Evolutionary conservation across 2,329 filamentous ascomycete species (phyloP).

Genomic region (Talaromyces amestolkiae): DNA sequence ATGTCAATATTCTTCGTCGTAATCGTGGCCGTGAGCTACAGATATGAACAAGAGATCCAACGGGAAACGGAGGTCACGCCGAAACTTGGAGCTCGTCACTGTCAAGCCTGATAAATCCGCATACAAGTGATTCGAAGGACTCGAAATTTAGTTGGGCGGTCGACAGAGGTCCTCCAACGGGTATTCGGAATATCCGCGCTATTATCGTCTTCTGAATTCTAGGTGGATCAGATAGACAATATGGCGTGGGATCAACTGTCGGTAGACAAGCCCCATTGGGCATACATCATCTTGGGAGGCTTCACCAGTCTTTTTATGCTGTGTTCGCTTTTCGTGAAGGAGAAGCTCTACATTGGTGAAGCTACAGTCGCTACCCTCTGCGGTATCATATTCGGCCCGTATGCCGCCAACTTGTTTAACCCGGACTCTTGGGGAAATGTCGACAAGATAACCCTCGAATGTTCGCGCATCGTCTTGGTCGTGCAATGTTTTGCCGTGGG

Average conservation of each 20-base stretch:
- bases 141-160: background rate
- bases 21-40: constrained; percentile 15
- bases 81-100: constrained; percentile 14
- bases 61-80: constrained; percentile 11
- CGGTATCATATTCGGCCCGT: constrained; percentile 68
- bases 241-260: constrained; percentile 54
- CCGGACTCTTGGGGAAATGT: constrained; percentile 63
- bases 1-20: background rate
- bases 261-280: constrained; percentile 93
- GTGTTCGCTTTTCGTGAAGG: constrained; percentile 96
- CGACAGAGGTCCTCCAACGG: background rate
- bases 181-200: background rate
- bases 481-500: constrained; percentile 73
- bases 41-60: constrained; percentile 19
- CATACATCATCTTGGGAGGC: constrained; percentile 95
- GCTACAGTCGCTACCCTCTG: constrained; percentile 81
- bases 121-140: constrained; percentile 5
- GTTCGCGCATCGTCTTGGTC: constrained; percentile 68
- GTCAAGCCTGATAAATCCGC: constrained; percentile 6
- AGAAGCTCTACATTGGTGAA: constrained; percentile 97
- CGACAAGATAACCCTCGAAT: constrained; percentile 67
- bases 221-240: constrained; percentile 20
- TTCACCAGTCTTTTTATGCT: constrained; percentile 99
- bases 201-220: background rate
- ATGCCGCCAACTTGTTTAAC: constrained; percentile 63